A percentile compares a stretch with the other conserved stretches of the same genome.
Conservation (phyloP, 441 rosid species). For the Syzygium malaccense region DNA sequence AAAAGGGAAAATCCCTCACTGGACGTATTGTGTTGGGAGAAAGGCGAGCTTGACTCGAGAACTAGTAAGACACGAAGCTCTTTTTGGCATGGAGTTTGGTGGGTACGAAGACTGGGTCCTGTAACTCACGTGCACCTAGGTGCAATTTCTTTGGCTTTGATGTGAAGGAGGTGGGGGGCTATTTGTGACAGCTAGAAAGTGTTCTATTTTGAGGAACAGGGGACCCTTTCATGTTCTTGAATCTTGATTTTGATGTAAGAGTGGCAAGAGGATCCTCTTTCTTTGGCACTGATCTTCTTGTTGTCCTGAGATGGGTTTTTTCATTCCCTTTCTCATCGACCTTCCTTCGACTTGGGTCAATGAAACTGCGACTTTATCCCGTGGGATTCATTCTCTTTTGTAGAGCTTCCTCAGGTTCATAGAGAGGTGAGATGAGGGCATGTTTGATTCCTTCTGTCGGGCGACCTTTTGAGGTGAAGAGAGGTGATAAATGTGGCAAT, state of each 20-base stretch:
- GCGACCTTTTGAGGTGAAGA: background rate
- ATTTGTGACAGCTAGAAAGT: background rate
- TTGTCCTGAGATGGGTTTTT: background rate
- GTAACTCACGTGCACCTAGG: constrained; percentile 4
- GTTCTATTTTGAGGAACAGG: background rate
- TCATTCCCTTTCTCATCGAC: background rate
- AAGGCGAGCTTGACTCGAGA: background rate
- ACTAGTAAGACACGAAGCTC: constrained; percentile 1
- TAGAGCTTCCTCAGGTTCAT: background rate
- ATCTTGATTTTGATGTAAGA: background rate
- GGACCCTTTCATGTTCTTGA: background rate
- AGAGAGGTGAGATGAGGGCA: background rate
- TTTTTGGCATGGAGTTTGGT: background rate
- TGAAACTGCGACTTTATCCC: background rate
- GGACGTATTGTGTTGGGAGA: background rate
- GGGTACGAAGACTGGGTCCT: constrained; percentile 12
- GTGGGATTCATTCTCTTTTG: background rate
- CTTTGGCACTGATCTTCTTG: background rate
- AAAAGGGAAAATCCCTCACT: background rate
- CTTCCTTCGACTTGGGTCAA: background rate
- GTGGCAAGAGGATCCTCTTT: background rate
- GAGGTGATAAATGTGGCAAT: background rate
- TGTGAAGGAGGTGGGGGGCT: background rate
- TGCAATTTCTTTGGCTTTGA: constrained; percentile 2
- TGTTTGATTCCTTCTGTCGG: background rate